Evolutionary conservation across 1,139 yeast species (phyloP).

Genomic region (Sugiyamaella neomexicana): DNA sequence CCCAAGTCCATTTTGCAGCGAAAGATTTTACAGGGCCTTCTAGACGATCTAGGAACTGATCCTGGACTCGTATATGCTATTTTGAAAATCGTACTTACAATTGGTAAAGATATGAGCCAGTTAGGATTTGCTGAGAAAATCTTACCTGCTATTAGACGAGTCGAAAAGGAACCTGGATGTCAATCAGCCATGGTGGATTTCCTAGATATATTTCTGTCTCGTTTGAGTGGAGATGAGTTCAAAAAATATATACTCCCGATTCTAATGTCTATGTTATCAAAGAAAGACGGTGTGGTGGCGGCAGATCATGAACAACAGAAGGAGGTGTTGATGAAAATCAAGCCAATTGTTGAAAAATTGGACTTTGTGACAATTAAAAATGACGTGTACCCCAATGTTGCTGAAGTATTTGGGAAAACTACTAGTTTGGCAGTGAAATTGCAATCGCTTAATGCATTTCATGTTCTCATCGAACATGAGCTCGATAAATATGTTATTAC

Average conservation of each 20-base stretch:
- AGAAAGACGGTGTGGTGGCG: constrained; percentile 22
- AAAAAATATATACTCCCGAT: constrained; percentile 43
- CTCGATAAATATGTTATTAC: constrained; percentile 71
- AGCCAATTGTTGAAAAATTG: constrained; percentile 49
- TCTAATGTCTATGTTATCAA: constrained; percentile 33
- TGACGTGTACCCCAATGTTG: constrained; percentile 67
- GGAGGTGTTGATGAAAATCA: constrained; percentile 50
- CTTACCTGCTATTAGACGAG: constrained; percentile 49
- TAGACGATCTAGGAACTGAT: constrained; percentile 49
- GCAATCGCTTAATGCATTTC: constrained; percentile 65
- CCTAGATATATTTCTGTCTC: constrained; percentile 52
- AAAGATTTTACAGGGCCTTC: constrained; percentile 71
- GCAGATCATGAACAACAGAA: constrained; percentile 56
- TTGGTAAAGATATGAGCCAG: constrained; percentile 68
- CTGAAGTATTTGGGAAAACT: constrained; percentile 76
- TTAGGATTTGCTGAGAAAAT: constrained; percentile 76
- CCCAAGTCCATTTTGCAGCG: constrained; percentile 68
- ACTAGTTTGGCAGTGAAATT: constrained; percentile 77
- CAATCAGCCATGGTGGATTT: constrained; percentile 58
- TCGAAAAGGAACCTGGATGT: constrained; percentile 51
- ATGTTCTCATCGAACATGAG: constrained; percentile 55
- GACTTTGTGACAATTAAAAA: constrained; percentile 76
- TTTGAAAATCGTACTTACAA: constrained; percentile 55
- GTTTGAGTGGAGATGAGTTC: constrained; percentile 49
- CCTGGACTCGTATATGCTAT: constrained; percentile 55